These are phyloP conservation scores for Rhododendron vialii DNA, from an alignment of 148 eudicot genomes.

Conservation along the genomic window DNA sequence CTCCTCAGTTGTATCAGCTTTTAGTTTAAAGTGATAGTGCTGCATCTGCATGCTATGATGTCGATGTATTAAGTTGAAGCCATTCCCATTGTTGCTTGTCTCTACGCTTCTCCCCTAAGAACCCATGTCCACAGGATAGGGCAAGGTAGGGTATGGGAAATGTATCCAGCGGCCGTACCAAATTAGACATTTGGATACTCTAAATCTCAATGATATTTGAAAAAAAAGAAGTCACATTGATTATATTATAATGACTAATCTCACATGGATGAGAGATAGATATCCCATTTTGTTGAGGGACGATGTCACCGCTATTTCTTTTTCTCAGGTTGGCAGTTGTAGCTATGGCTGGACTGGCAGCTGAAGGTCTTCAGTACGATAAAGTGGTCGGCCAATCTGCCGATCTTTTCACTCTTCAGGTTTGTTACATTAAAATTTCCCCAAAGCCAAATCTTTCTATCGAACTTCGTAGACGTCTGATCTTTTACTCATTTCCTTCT, in stretches of 20 bases:
- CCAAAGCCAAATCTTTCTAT: conserved; percentile 7
- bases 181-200: not conserved
- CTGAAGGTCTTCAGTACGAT: conserved; percentile 87
- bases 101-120: not conserved
- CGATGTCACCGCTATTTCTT: not conserved
- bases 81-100: not conserved
- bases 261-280: not conserved
- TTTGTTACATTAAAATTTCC: conserved; percentile 10
- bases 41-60: not conserved
- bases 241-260: not conserved
- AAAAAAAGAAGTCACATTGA: not conserved
- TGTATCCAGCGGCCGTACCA: not conserved
- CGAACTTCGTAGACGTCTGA: not conserved
- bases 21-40: conserved; percentile 6
- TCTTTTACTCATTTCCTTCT: not conserved
- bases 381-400: conserved; percentile 98
- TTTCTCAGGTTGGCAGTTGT: conserved; percentile 75
- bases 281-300: not conserved
- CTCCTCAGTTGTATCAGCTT: not conserved
- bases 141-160: not conserved
- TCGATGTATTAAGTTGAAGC: not conserved
- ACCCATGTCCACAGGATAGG: not conserved
- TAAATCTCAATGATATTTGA: not conserved
- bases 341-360: conserved; percentile 96
- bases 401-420: conserved; percentile 95